Conservation (phyloP, 1,284 basidiomycete genomes). For the Cryptococcus sp. region DNA sequence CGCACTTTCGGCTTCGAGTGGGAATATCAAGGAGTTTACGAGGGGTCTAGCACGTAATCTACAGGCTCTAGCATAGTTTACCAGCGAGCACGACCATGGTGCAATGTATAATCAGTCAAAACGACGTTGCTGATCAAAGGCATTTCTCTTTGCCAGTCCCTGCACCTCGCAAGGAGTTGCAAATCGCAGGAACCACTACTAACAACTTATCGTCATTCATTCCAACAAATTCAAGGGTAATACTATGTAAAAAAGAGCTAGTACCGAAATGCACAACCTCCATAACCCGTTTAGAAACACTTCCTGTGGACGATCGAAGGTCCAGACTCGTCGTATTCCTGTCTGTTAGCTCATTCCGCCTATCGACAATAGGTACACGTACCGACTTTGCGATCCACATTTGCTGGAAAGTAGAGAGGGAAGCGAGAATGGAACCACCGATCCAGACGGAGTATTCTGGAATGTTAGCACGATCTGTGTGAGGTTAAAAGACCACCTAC, state of each 20-base stretch:
- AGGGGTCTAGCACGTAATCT: constrained; percentile 11
- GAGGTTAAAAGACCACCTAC: constrained; percentile 43
- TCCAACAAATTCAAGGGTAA: constrained; percentile 1
- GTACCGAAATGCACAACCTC: neutral
- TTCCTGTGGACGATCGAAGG: constrained; percentile 75
- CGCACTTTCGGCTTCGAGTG: constrained; percentile 32
- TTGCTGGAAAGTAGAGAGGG: constrained; percentile 91
- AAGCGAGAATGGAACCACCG: constrained; percentile 95
- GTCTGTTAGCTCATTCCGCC: neutral
- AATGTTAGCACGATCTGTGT: no score
- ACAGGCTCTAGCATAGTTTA: constrained; percentile 7
- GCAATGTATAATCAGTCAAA: no score
- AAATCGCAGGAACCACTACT: neutral
- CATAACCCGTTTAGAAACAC: constrained; percentile 31
- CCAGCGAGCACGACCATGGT: no score
- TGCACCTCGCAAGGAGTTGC: no score
- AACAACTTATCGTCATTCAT: constrained; percentile 2
- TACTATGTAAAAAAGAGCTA: neutral
- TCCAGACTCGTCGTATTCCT: constrained; percentile 76
- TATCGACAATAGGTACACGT: neutral
- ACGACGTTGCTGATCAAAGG: no score
- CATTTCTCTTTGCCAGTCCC: no score
- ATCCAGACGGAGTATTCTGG: constrained; percentile 91
- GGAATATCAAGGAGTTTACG: constrained; percentile 32
- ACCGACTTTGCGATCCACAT: constrained; percentile 49